Evolutionary conservation across 306 rosid genomes (phyloP), one percentile per base, ranked within the genome.

Genomic region (Sicyos edulis): DNA sequence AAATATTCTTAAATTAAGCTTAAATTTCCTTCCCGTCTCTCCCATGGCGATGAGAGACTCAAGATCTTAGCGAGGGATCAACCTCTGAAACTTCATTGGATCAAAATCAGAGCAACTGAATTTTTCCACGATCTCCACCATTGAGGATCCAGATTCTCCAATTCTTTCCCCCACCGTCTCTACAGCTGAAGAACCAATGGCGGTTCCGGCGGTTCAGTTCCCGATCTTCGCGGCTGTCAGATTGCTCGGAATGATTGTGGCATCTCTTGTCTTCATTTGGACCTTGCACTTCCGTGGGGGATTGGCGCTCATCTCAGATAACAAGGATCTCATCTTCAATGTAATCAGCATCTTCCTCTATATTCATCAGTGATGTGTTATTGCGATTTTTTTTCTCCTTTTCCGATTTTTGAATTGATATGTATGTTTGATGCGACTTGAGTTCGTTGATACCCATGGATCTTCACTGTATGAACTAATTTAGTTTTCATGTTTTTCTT

Each of bases 301-400:
- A 61, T 81, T 95, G 77, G 89, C 99, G 77, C 95, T 95, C 71
- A n/a, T 85, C 55, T 95, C 99, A 26, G 92, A 85, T 8, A 85
- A 91, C 89, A 95, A 95, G 79, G 91, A 86, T 86, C 97, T 83
- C 83, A 95, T 95, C 71, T 95, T 95, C 81, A 95, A 95, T 80
- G 97, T 79, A 74, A 62, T 72, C 10, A 19, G 71, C 78, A 16
- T 20, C 54, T 60, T 10, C 77, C 53, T 51, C 22, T 21, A 3
- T 68, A 2, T 47, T 49, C 42, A 7, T 8, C 12, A 68, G 24
- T 50, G 4, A 50, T 47, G 49, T 14, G 7, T 8, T 37, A 0
- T 37, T 37, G 44, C 6, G 44, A 26, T 47, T 10, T 47, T 2
- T 0, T 47, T 47, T 24, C 7, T 50, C 62, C 3, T 19, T 40